Conservation (phyloP, 1,284 basidiomycete species). For the Phylloboletellus chloephorus region DNA sequence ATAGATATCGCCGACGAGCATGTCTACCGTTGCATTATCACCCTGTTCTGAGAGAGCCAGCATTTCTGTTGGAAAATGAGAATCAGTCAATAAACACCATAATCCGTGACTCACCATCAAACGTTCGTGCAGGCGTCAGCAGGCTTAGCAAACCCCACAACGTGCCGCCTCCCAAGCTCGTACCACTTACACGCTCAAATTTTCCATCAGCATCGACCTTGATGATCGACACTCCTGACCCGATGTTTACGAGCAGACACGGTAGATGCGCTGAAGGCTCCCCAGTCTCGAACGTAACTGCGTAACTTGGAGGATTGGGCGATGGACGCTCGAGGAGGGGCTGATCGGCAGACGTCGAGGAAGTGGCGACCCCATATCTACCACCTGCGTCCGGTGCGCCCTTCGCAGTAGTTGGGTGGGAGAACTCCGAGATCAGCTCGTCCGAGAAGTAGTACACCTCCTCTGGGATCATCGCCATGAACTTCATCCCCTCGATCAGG, state of each 20-base stretch:
- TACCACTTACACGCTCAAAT: conserved; percentile 96
- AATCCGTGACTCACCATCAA: conserved; percentile 72
- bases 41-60: conserved; percentile 88
- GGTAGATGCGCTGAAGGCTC: conserved; percentile 86
- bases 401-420: conserved; percentile 48
- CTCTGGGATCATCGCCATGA: conserved; percentile 94
- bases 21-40: conserved; percentile 93
- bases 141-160: conserved; percentile 95
- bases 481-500: conserved; percentile 93
- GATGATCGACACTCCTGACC: conserved; percentile 96
- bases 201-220: conserved; percentile 93
- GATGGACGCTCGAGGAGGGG: conserved; percentile 77
- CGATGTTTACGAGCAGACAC: conserved; percentile 97
- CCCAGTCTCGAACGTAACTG: conserved; percentile 75
- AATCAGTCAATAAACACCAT: conserved; percentile 10
- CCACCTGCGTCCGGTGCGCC: conserved; percentile 13
- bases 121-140: conserved; percentile 91
- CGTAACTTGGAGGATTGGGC: conserved; percentile 86
- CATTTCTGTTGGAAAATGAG: conserved; percentile 70
- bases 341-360: conserved; percentile 12
- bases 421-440: conserved; percentile 86
- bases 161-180: conserved; percentile 98
- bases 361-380: conserved; percentile 3
- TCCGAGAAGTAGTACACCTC: conserved; percentile 99
- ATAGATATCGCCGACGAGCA: conserved; percentile 99